Conservation (phyloP, 2,329 filamentous ascomycete species). For the Botrytis porri region DNA sequence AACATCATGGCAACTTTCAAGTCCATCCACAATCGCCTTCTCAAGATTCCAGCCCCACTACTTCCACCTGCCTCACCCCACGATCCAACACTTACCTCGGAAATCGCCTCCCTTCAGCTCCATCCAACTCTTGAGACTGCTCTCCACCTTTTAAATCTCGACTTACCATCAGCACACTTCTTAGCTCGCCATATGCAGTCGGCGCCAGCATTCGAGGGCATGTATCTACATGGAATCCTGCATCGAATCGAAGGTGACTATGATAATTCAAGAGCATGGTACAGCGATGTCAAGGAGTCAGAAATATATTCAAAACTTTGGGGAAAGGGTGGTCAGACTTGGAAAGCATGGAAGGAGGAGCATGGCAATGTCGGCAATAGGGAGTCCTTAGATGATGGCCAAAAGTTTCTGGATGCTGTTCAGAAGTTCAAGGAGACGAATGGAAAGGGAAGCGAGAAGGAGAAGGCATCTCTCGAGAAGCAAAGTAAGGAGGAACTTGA, state of each 20-base stretch:
- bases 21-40: slow-evolving; percentile 10
- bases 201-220: slow-evolving; percentile 47
- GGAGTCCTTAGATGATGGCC: slow-evolving; percentile 38
- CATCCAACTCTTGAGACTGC: slow-evolving; percentile 50
- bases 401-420: slow-evolving; percentile 41
- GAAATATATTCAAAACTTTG: slow-evolving; percentile 40
- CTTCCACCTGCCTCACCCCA: slow-evolving; percentile 29
- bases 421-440: slow-evolving; percentile 31
- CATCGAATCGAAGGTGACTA: slow-evolving; percentile 51
- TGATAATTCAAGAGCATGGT: slow-evolving; percentile 48
- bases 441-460: slow-evolving; percentile 14
- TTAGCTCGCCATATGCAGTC: slow-evolving; percentile 51
- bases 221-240: slow-evolving; percentile 51
- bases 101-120: slow-evolving; percentile 38
- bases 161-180: slow-evolving; percentile 51
- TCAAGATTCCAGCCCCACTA: slow-evolving; percentile 28
- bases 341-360: slow-evolving; percentile 15
- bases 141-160: slow-evolving; percentile 50
- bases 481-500: slow-evolving; percentile 43
- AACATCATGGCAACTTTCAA: slow-evolving; percentile 12
- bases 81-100: slow-evolving; percentile 26
- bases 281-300: slow-evolving; percentile 43
- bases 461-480: slow-evolving; percentile 29
- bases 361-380: neutral
- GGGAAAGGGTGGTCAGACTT: slow-evolving; percentile 27